Conservation (phyloP, 257 asterid species). For the Ophiorrhiza pumila region DNA sequence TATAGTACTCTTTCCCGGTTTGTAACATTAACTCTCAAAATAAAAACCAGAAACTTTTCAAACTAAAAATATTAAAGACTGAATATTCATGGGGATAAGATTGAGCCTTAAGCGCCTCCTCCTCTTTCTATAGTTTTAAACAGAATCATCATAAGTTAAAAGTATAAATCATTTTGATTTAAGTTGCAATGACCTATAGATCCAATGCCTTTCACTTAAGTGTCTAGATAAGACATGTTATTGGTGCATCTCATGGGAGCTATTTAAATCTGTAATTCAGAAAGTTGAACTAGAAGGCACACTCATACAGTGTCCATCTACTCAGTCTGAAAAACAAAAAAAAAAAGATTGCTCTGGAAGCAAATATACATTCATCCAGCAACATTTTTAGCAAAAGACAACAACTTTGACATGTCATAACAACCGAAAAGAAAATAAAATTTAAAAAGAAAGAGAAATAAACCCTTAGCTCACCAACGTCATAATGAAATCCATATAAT, state of each 20-base stretch:
- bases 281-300: background rate
- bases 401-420: background rate
- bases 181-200: background rate
- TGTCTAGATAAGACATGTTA: conserved; percentile 3
- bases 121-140: background rate
- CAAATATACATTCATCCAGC: background rate
- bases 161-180: background rate
- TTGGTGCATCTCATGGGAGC: background rate
- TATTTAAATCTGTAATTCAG: background rate
- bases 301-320: too few species aligned
- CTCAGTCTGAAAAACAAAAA: too few species aligned
- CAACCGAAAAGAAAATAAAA: background rate
- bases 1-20: background rate
- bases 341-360: background rate
- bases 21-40: background rate
- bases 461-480: background rate
- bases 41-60: background rate
- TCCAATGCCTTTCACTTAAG: background rate
- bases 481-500: background rate
- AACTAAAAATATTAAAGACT: background rate
- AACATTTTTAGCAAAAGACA: background rate
- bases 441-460: background rate
- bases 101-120: background rate
- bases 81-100: background rate
- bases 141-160: background rate